These are phyloP conservation scores for Zygotorulaspora chibaensis DNA, from an alignment of 805 yeast species.

Conservation along the genomic window DNA sequence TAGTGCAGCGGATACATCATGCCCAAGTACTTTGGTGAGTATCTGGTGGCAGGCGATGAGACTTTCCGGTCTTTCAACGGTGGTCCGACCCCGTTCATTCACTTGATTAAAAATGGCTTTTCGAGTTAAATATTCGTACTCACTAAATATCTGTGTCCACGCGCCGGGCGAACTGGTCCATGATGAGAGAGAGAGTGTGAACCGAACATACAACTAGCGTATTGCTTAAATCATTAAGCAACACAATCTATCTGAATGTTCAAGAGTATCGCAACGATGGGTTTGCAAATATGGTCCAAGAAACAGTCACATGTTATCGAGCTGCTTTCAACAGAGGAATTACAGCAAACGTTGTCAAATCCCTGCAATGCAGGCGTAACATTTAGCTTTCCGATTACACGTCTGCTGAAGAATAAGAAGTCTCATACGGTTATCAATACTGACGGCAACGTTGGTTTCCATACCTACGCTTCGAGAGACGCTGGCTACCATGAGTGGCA, in stretches of 20 bases:
- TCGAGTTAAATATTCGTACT: too few species aligned
- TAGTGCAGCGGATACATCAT: too few species aligned
- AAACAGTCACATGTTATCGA: conserved; percentile 19
- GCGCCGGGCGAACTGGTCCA: too few species aligned
- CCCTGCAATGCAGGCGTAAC: conserved; percentile 18
- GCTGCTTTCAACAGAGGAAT: conserved; percentile 14
- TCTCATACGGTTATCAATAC: background rate
- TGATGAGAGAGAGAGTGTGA: too few species aligned
- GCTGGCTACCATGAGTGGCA: conserved; percentile 31
- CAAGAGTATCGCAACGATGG: conserved; percentile 1
- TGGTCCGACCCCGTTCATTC: too few species aligned
- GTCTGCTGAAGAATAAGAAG: conserved; percentile 20
- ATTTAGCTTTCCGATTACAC: conserved; percentile 22
- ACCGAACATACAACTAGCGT: background rate
- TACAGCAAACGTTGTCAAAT: conserved; percentile 14
- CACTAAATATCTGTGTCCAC: too few species aligned
- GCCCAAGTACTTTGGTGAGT: too few species aligned
- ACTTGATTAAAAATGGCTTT: too few species aligned
- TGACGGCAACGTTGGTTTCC: conserved; percentile 7
- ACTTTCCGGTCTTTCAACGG: too few species aligned
- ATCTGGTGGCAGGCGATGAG: too few species aligned
- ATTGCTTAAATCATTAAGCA: background rate
- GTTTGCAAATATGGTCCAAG: conserved; percentile 9
- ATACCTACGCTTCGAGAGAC: conserved; percentile 18
- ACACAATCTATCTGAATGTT: background rate